Evolutionary conservation across 495 filamentous ascomycete genomes (phyloP).

Genomic region (Hypoxylon fragiforme): DNA sequence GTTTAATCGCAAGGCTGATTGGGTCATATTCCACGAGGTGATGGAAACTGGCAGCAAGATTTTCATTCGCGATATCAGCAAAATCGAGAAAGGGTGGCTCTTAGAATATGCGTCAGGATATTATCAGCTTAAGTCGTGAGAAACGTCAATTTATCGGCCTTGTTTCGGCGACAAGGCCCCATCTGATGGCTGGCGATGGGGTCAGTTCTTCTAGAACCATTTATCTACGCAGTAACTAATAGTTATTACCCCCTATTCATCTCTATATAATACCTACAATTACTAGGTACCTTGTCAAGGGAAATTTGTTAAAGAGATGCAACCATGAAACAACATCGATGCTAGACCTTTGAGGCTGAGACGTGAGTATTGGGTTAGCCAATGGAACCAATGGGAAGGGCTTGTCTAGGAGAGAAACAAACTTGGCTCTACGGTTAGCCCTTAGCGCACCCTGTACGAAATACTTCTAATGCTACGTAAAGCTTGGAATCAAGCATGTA

Average conservation of each 20-base stretch:
- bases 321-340: conserved; percentile 25
- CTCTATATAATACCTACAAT: too few species aligned
- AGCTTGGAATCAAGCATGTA: too few species aligned
- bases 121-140: conserved; percentile 60
- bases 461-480: too few species aligned
- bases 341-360: conserved; percentile 27
- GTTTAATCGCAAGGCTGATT: conserved; percentile 97
- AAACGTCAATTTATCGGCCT: not conserved
- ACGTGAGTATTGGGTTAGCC: too few species aligned
- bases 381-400: conserved; percentile 22
- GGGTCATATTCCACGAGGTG: conserved; percentile 96
- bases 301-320: conserved; percentile 28
- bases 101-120: conserved; percentile 86
- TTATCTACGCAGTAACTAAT: too few species aligned
- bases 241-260: too few species aligned
- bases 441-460: too few species aligned
- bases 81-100: conserved; percentile 89
- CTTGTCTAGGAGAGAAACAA: conserved; percentile 28
- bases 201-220: too few species aligned
- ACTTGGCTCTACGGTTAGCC: conserved; percentile 5
- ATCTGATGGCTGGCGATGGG: too few species aligned
- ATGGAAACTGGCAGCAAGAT: conserved; percentile 89
- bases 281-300: too few species aligned
- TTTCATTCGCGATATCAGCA: conserved; percentile 88
- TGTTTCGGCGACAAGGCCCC: conserved; percentile 5